Conservation (phyloP, 176 grass and related monocot species). For the Carex pumila region DNA sequence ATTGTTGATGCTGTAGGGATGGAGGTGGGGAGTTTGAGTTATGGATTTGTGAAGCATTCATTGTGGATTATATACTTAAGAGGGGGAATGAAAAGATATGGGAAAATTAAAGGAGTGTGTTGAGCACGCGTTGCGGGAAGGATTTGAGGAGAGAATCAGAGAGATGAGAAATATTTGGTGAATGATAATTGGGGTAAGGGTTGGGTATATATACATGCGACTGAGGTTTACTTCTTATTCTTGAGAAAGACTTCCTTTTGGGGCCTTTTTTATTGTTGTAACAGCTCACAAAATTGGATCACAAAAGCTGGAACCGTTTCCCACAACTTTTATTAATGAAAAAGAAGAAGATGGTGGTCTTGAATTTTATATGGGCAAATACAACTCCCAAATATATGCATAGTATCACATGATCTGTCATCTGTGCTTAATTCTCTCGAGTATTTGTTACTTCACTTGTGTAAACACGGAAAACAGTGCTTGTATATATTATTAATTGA, state of each 20-base stretch:
- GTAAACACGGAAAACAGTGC: too few species aligned
- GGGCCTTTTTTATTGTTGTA: not conserved
- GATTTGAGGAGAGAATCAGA: not conserved
- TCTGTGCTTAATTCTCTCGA: too few species aligned
- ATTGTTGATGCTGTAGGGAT: not conserved
- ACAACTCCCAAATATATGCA: not conserved
- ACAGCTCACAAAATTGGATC: not conserved
- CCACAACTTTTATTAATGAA: not conserved
- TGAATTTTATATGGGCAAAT: not conserved
- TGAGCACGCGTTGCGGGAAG: constrained; percentile 11
- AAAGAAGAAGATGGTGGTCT: not conserved
- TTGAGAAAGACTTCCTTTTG: constrained; percentile 8
- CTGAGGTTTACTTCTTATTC: not conserved
- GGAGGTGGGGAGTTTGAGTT: not conserved
- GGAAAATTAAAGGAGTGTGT: constrained; percentile 11
- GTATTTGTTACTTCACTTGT: too few species aligned
- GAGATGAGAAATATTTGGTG: not conserved
- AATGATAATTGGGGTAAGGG: not conserved
- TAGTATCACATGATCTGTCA: not conserved
- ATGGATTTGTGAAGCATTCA: constrained; percentile 1
- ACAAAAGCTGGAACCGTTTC: constrained; percentile 9
- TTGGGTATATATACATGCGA: not conserved
- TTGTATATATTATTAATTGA: too few species aligned
- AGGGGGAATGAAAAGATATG: not conserved
- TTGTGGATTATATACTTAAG: not conserved